A percentile compares a stretch with the other conserved stretches of the same genome.
Evolutionary conservation across 1,139 yeast genomes (phyloP).

Genomic region (Taphrina sp.): DNA sequence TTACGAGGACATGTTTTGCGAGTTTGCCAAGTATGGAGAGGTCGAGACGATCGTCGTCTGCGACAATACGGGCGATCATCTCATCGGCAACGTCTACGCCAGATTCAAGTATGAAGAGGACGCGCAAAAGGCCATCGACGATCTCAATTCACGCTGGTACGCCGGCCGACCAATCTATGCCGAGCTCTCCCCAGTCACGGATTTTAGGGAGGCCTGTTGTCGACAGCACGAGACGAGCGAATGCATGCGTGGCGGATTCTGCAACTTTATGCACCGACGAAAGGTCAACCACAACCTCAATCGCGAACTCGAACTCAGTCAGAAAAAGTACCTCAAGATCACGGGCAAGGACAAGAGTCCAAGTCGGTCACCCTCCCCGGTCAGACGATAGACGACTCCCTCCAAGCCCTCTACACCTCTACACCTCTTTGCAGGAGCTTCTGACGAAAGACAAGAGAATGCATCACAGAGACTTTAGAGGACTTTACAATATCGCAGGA

Average conservation of each 20-base stretch:
- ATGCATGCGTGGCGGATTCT: conserved; percentile 75
- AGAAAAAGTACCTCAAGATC: conserved; percentile 41
- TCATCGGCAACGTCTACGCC: conserved; percentile 82
- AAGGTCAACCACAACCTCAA: conserved; percentile 54
- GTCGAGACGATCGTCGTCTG: conserved; percentile 69
- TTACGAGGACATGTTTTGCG: conserved; percentile 70
- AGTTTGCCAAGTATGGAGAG: conserved; percentile 60
- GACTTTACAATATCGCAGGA: conserved; percentile 11
- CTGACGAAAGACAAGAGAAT: too few relatives aligned
- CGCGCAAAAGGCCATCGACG: conserved; percentile 61
- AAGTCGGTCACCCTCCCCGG: conserved; percentile 34
- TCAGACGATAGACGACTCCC: neutral
- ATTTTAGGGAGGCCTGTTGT: conserved; percentile 73
- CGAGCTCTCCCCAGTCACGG: conserved; percentile 73
- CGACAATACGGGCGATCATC: conserved; percentile 76
- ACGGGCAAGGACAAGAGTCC: conserved; percentile 39
- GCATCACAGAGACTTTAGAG: neutral
- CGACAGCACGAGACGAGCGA: conserved; percentile 60
- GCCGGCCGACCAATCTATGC: conserved; percentile 75
- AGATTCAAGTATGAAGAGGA: conserved; percentile 55
- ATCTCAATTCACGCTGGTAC: conserved; percentile 78
- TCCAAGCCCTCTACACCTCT: too few relatives aligned
- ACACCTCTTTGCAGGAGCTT: too few relatives aligned
- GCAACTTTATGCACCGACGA: conserved; percentile 83
- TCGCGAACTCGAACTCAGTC: conserved; percentile 47